phyloP scores from a whole-genome alignment of 164 flowering plant genomes.

The Stephania cephalantha region DNA sequence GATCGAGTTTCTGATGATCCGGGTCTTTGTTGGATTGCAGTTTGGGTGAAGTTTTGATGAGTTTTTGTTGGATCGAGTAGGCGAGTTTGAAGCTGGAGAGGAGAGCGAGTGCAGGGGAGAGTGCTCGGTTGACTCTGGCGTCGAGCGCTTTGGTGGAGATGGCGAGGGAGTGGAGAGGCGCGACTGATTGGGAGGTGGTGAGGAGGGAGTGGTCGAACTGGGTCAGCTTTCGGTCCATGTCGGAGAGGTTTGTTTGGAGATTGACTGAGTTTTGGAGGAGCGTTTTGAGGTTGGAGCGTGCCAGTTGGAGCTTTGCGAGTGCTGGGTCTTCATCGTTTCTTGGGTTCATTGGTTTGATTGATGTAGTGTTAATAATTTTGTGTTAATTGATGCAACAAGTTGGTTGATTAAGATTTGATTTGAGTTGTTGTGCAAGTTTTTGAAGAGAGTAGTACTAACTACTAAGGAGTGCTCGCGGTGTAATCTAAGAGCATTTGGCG shows the following conservation, averaged over 20 bases:
- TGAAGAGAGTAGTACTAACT: not conserved
- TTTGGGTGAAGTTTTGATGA: constrained; percentile 32
- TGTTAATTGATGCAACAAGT: too few species aligned
- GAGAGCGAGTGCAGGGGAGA: constrained; percentile 52
- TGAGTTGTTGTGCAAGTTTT: not conserved
- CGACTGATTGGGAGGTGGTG: constrained; percentile 33
- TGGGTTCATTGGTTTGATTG: constrained; percentile 16
- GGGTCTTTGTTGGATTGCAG: constrained; percentile 21
- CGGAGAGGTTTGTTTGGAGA: constrained; percentile 26
- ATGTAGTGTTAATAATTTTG: too few species aligned
- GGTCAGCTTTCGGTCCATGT: constrained; percentile 38
- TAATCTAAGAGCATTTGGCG: not conserved
- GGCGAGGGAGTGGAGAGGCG: constrained; percentile 53
- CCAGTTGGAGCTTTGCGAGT: constrained; percentile 29
- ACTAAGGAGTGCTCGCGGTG: not conserved
- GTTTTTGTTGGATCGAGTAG: constrained; percentile 47
- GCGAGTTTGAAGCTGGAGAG: constrained; percentile 45
- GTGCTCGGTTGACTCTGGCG: constrained; percentile 56
- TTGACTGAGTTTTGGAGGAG: constrained; percentile 32
- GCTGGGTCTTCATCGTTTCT: constrained; percentile 17
- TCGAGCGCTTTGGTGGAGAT: constrained; percentile 59
- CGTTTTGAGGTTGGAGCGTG: constrained; percentile 38
- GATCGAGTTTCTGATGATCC: constrained; percentile 27
- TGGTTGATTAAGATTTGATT: too few species aligned
- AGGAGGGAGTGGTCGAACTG: constrained; percentile 27